phyloP scores from a whole-genome alignment of 2,329 filamentous ascomycete species.

The Teratosphaeriaceae sp. region DNA sequence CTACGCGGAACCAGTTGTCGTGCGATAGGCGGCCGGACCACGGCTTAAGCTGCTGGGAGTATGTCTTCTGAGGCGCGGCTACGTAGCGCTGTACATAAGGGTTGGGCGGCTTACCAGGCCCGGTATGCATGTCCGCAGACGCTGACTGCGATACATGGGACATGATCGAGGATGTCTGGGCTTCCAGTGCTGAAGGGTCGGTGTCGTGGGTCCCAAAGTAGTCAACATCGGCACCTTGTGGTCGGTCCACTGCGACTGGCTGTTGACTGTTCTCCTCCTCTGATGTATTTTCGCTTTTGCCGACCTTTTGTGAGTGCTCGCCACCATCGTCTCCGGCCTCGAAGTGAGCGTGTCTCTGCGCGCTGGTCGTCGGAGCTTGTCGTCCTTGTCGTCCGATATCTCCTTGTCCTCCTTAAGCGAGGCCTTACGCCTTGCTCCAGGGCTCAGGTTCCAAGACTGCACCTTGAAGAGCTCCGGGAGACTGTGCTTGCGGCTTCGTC shows the following conservation, averaged over 20 bases:
- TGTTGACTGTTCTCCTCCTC: no score
- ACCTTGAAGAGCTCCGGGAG: slow-evolving; percentile 19
- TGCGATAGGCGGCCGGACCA: slow-evolving; percentile 72
- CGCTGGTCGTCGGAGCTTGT: background rate
- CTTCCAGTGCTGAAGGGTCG: background rate
- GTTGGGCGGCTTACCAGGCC: slow-evolving; percentile 13
- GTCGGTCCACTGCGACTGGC: background rate
- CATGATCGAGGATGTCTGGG: background rate
- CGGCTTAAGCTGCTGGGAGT: slow-evolving; percentile 64
- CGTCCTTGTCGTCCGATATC: background rate
- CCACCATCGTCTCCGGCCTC: slow-evolving; percentile 12
- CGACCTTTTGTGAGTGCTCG: slow-evolving; percentile 2
- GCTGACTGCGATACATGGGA: background rate
- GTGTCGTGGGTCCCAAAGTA: background rate
- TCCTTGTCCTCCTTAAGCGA: slow-evolving; percentile 7
- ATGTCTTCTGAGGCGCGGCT: slow-evolving; percentile 61
- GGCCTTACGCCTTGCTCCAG: slow-evolving; percentile 4
- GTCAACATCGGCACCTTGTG: background rate
- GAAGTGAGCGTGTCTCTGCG: slow-evolving; percentile 17
- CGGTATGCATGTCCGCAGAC: background rate
- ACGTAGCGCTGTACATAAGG: slow-evolving; percentile 66
- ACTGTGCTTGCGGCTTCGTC: slow-evolving; percentile 24
- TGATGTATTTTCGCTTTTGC: slow-evolving; percentile 10
- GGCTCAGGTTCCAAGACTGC: slow-evolving; percentile 10
- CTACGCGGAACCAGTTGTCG: slow-evolving; percentile 74